Base-by-base conservation (phyloP, 257 asterid species). In the Osmanthus fragrans region DNA sequence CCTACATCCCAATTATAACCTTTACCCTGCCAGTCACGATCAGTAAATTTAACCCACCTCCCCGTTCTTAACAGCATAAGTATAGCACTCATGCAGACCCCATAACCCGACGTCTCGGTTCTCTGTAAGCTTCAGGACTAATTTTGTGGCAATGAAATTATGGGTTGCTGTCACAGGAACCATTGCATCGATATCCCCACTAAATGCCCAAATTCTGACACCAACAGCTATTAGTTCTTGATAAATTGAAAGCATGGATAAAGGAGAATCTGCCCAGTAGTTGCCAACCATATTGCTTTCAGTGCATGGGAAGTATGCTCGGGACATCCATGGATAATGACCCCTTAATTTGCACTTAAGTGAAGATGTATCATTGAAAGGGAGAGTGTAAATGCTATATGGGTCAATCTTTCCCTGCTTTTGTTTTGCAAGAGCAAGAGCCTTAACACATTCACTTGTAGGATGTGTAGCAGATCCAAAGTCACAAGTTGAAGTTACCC, bases 151-250 rank as follows among this genome's bases (percentile, higher is more conserved):
- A 25, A 25, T 25, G 27, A 25, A 25, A 25, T 25, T 25, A 25
- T 25, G 27, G 27, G 99, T 95, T 80, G 98, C 99, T 27, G 97
- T 93, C 68, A 95, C 51, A 5, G 99, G 99, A 71, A 95, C 97
- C 33, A 95, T 96, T 1, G 98, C 85, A 82, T 95, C 99, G 66
- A 98, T 88, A 82, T 95, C 98, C 40, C 99, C 99, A 79, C 99
- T 96, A 80, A 85, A 93, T 63, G 93, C 99, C 99, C 99, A 96
- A 74, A 93, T 90, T 86, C 94, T 84, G 75, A 92, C 68, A 72
- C 98, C 97, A 63, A 92, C 94, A 19, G 90, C 87, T 54, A 92
- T 92, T 34, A 96, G 83, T 85, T 93, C 97, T 77, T 89, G 86
- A 85, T 96, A 96, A 74, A 93, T 89, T 0, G 99, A 97, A 83